Evolutionary conservation across 345 rosid species (phyloP), one percentile per base, ranked within the genome.

Genomic region (Euphorbia tirucalli): DNA sequence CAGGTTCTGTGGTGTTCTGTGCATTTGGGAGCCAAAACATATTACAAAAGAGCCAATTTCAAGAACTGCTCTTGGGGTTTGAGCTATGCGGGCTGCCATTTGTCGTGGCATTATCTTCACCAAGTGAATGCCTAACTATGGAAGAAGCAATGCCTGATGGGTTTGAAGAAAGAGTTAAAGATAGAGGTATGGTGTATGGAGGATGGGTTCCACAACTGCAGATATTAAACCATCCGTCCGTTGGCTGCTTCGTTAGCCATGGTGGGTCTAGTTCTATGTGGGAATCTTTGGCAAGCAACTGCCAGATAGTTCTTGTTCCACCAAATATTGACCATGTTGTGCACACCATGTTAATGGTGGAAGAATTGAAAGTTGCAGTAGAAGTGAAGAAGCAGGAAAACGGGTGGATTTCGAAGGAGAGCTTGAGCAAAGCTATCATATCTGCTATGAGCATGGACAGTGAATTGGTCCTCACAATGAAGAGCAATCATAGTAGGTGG

Each of bases 191-290:
- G 61, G 31, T 56, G 10, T 56, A 56, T 56, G 61, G 61, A 16
- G 78, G 77, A 37, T 62, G 52, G 64, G 84, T 56, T 22, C 61
- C 28, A 48, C 96, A 90, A 44, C 75, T 81, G 7, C 16, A 63
- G 67, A 78, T 90, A 7, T 39, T 90, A 66, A 66, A 59, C 37
- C 90, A 90, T 77, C 76, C 77, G 0, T 83, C 92, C 0, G 82
- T 88, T 0, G 92, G 96, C 19, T 88, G 91, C 72, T 86, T 90
- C 31, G 92, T 90, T 73, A 86, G 69, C 71, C 96, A 88, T 55
- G 83, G 90, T 39, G 96, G 96, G 77, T 88, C 83, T 44, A 90
- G 92, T 11, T 86, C 92, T 0, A 86, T 86, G 92, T 90, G 92
- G 92, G 96, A 90, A 66, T 81, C 89, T 14, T 75, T 90, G 61